Evolutionary conservation across 345 rosid genomes (phyloP).

Genomic region (Euphorbia tirucalli): DNA sequence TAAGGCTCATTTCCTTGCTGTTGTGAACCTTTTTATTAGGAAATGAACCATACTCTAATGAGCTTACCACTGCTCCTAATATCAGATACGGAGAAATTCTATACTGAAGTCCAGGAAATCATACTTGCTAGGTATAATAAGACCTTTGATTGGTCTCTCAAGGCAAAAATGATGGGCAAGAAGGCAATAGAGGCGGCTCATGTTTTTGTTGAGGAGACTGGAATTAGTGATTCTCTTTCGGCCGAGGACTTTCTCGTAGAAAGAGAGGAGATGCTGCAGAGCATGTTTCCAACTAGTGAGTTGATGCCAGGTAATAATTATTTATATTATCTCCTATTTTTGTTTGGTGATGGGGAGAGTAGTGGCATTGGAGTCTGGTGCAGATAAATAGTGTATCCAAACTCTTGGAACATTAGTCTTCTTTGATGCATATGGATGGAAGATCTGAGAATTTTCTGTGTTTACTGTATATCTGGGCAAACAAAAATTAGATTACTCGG

Average conservation of each 20-base stretch:
- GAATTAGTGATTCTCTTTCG: constrained; percentile 76
- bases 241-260: constrained; percentile 75
- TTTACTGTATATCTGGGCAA: background rate
- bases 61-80: background rate
- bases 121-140: constrained; percentile 83
- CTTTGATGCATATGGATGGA: background rate
- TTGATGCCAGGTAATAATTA: constrained; percentile 70
- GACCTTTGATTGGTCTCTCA: constrained; percentile 87
- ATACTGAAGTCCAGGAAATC: constrained; percentile 80
- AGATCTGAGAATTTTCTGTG: background rate
- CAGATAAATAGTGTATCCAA: background rate
- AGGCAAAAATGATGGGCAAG: constrained; percentile 96
- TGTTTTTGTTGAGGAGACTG: constrained; percentile 77
- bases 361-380: background rate
- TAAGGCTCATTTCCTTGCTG: background rate
- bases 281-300: constrained; percentile 73
- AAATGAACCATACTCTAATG: background rate
- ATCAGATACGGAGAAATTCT: constrained; percentile 91
- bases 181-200: constrained; percentile 82
- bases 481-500: background rate
- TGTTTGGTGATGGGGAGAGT: background rate
- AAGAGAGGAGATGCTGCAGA: constrained; percentile 75
- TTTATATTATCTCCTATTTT: background rate
- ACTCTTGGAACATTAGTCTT: background rate
- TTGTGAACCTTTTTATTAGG: background rate